Evolutionary conservation across 1,284 basidiomycete species (phyloP).

Genomic region (Tremellales sp.): DNA sequence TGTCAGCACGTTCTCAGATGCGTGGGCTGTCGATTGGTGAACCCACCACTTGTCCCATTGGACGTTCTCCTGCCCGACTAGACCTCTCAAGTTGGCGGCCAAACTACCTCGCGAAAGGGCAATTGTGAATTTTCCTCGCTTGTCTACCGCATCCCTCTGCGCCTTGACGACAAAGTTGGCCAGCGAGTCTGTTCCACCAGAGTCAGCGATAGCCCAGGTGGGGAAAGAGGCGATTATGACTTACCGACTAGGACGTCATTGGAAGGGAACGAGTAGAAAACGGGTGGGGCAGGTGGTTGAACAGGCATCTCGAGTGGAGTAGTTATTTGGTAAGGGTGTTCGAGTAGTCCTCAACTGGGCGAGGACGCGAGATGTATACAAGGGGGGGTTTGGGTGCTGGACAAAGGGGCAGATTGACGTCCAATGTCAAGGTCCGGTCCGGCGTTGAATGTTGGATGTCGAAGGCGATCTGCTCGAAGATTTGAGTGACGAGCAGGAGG

Average conservation of each 20-base stretch:
- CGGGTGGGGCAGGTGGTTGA: conserved; percentile 55
- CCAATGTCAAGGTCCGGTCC: no score
- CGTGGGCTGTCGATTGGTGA: conserved; percentile 2
- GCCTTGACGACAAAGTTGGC: conserved; percentile 84
- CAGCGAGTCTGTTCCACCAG: conserved; percentile 54
- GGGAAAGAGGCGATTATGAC: conserved; percentile 2
- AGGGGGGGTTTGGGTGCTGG: no score
- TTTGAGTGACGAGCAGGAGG: no score
- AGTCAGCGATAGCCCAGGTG: not conserved
- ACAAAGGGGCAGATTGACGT: no score
- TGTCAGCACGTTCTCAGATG: not conserved
- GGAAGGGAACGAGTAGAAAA: conserved; percentile 71
- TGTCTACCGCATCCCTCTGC: conserved; percentile 86
- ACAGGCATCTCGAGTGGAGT: no score
- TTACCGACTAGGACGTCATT: conserved; percentile 56
- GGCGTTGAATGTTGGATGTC: no score
- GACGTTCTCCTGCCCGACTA: conserved; percentile 68
- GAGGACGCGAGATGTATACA: no score
- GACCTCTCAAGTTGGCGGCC: conserved; percentile 74
- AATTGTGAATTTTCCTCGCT: conserved; percentile 86
- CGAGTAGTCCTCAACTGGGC: no score
- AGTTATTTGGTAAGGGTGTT: no score
- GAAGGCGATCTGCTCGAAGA: no score
- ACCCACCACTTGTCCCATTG: conserved; percentile 92
- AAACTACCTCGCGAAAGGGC: conserved; percentile 92